Base-by-base conservation (phyloP, 305 asterid genomes). In the Solanum hybrid region DNA sequence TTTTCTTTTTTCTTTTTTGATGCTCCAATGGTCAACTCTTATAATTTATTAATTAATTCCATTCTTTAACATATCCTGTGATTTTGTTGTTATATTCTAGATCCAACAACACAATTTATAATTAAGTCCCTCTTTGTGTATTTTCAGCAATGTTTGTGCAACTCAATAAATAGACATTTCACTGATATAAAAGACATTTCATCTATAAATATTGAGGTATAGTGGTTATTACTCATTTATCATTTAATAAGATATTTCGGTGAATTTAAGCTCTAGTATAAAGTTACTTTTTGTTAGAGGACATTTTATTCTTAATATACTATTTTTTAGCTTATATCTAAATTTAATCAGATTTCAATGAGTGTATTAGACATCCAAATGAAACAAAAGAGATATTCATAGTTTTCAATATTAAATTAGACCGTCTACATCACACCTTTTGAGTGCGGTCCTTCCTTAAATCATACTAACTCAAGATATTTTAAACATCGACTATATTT, bases 401-500 rank as follows among this genome's bases (percentile, higher is more conserved):
- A 0, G 1, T 19, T 60, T 60, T 60, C 5, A 1, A 60, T 0
- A 19, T 60, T 8, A 60, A 0, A 8, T 19, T 60, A 60, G 2
- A 60, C 1, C 0, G 26, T 19, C 12, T 7, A 22, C 12, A 60
- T 60, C 12, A 60, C 5, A 60, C 2, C 1, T 19, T 7, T 60
- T 60, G 71, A 60, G 71, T 2, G 71, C 0, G 1, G 5, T 22
- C 71, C 12, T 60, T 60, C 2, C 71, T 3, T 22, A 0, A 60
- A 3, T 19, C 71, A 19, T 60, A 60, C 71, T 60, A 19, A 56
- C 24, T 56, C n/a, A 4, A 56, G 10, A 56, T 56, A 56, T 56
- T 0, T 0, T 14, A 14, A 4, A 2, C 64, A 45, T 45, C 3
- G 0, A 0, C 3, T 2, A 45, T 0, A 45, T 45, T 0, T 45